Evolutionary conservation across 257 asterid genomes (phyloP).

Genomic region (Capsicum rhomboideum): DNA sequence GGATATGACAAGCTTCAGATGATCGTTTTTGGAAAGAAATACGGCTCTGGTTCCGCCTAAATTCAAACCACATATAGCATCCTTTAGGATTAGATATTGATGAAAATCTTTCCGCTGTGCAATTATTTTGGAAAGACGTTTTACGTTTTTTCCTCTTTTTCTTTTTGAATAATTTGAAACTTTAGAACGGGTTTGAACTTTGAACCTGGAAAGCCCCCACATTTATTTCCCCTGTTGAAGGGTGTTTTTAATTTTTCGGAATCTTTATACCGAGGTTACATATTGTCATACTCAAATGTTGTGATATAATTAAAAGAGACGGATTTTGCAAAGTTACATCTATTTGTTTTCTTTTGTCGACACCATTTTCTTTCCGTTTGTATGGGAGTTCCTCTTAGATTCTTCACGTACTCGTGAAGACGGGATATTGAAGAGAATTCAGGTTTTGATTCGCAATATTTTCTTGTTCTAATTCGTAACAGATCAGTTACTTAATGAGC

Average conservation of each 20-base stretch:
- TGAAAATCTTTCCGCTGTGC: neutral
- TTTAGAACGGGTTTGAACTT: neutral
- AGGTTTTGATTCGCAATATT: neutral
- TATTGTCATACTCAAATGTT: neutral
- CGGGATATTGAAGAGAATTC: neutral
- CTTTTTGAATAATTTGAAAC: no score
- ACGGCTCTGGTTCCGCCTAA: no score
- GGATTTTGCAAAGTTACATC: neutral
- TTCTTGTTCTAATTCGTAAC: neutral
- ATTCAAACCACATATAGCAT: no score
- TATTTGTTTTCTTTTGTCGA: neutral
- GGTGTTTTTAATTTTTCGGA: neutral
- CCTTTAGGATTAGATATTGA: no score
- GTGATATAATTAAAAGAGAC: neutral
- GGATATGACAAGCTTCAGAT: no score
- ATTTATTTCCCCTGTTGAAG: neutral
- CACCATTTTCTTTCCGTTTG: neutral
- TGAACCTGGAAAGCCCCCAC: neutral
- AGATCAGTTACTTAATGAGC: no score
- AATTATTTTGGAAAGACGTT: neutral
- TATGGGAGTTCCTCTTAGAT: neutral
- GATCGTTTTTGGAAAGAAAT: no score
- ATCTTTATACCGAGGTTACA: neutral
- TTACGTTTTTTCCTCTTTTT: neutral
- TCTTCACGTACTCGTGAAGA: neutral